phyloP scores from a whole-genome alignment of 768 basidiomycete genomes.

The Mycena polygramma region DNA sequence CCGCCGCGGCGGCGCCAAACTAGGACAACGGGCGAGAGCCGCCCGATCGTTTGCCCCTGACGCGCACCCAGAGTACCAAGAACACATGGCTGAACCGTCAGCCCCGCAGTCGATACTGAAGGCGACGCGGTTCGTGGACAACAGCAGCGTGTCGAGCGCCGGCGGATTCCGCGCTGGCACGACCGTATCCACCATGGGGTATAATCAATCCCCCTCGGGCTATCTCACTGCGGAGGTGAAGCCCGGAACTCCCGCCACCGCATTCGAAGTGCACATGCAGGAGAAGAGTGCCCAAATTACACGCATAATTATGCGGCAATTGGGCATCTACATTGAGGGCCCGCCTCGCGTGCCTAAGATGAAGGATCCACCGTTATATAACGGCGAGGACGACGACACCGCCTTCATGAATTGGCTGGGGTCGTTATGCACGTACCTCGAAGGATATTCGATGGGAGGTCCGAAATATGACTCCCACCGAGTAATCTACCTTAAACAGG shows the following conservation, averaged over 20 bases:
- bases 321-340: neutral
- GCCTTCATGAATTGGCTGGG: neutral
- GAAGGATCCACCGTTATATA: too few species aligned
- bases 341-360: neutral
- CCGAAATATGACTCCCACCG: neutral
- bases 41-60: too few species aligned
- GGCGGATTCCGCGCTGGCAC: too few species aligned
- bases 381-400: neutral
- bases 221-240: neutral
- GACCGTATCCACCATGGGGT: neutral
- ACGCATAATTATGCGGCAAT: neutral
- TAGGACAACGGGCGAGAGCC: too few species aligned
- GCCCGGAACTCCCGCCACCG: neutral
- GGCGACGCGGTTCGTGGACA: too few species aligned
- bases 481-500: neutral
- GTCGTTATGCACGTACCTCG: neutral
- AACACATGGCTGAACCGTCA: too few species aligned
- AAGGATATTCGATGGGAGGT: too few species aligned
- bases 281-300: neutral
- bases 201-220: neutral
- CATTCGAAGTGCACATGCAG: neutral
- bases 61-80: too few species aligned
- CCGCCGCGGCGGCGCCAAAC: too few species aligned
- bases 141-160: too few species aligned
- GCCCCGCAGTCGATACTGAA: neutral